Evolutionary conservation across 2,329 filamentous ascomycete genomes (phyloP).

Genomic region (Colletotrichum navitas): DNA sequence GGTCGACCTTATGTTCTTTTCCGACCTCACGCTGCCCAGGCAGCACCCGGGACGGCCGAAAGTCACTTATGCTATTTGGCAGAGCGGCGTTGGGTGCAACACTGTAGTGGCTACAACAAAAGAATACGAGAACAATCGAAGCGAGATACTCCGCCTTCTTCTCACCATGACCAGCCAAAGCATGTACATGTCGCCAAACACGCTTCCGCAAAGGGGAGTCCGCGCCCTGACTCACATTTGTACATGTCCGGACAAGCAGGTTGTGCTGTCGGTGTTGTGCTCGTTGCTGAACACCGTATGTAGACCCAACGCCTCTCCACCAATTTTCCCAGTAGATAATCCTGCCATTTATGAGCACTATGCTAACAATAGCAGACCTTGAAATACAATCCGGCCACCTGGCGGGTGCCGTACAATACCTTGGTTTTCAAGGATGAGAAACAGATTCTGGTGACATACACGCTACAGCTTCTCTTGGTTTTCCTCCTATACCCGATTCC

Average conservation of each 20-base stretch:
- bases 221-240: slow-evolving; percentile 90
- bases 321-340: neutral
- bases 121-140: slow-evolving; percentile 92
- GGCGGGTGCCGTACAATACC: slow-evolving; percentile 94
- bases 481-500: slow-evolving; percentile 89
- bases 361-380: slow-evolving; percentile 71
- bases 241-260: slow-evolving; percentile 89
- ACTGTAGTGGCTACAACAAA: slow-evolving; percentile 88
- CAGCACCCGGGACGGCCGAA: slow-evolving; percentile 79
- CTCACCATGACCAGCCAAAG: slow-evolving; percentile 89
- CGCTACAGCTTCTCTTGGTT: slow-evolving; percentile 88
- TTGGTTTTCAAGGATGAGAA: slow-evolving; percentile 92
- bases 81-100: slow-evolving; percentile 97
- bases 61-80: slow-evolving; percentile 95
- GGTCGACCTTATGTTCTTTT: slow-evolving; percentile 90
- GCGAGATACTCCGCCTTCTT: slow-evolving; percentile 88
- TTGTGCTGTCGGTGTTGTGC: slow-evolving; percentile 89
- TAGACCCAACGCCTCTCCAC: slow-evolving; percentile 41
- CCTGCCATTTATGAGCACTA: neutral
- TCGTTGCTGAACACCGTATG: slow-evolving; percentile 92
- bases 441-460: slow-evolving; percentile 91
- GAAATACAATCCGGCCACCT: slow-evolving; percentile 95
- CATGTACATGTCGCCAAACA: slow-evolving; percentile 88
- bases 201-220: slow-evolving; percentile 85
- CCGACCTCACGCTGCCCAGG: slow-evolving; percentile 86